A percentile compares a stretch with the other conserved stretches of the same genome.
These are phyloP conservation scores for Carnegiea gigantea DNA, from an alignment of 179 eudicot genomes.

Conservation along the genomic window DNA sequence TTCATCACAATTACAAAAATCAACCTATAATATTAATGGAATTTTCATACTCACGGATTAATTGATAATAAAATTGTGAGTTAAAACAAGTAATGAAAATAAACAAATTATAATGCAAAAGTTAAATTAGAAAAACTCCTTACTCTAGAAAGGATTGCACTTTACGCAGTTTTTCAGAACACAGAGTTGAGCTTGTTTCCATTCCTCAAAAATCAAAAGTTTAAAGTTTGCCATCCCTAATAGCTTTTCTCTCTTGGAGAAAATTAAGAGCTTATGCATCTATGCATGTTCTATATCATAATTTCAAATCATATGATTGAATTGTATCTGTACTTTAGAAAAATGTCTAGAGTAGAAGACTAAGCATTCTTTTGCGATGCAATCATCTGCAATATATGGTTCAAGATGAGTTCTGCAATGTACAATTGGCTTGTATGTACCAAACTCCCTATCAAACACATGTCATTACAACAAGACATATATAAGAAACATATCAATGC, in stretches of 20 bases:
- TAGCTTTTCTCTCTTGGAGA: background rate
- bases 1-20: background rate
- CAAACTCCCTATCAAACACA: background rate
- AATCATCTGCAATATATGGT: background rate
- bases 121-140: no score
- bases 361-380: background rate
- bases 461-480: no score
- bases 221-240: background rate
- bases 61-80: no score
- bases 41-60: no score
- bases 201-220: background rate
- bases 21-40: no score
- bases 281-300: background rate
- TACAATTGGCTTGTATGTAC: background rate
- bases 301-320: background rate
- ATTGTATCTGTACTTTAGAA: background rate
- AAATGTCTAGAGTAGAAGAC: conserved; percentile 11
- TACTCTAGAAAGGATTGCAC: no score
- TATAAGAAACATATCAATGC: no score
- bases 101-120: no score
- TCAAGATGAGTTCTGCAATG: background rate
- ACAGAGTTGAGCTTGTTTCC: background rate
- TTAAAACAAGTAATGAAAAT: background rate
- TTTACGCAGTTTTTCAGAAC: background rate
- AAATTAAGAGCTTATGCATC: background rate